These are phyloP conservation scores for Arthrobotrys megalospora DNA, from an alignment of 2,329 filamentous ascomycete species.

Conservation along the genomic window DNA sequence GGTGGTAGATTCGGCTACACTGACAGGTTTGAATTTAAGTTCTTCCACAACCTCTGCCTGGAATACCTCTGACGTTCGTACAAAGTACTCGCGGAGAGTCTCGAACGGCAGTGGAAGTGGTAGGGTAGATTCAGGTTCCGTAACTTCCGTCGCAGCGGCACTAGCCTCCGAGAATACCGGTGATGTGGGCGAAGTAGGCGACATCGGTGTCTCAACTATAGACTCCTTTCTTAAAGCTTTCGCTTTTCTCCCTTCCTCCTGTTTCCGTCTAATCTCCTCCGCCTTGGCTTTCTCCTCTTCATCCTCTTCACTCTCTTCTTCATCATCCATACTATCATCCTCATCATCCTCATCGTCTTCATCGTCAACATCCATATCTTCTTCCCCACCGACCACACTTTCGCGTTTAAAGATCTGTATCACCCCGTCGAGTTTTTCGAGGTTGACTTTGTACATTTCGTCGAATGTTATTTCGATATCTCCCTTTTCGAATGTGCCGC, in stretches of 20 bases:
- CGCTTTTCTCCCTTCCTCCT: constrained; percentile 66
- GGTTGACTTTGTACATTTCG: constrained; percentile 90
- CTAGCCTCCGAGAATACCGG: constrained; percentile 43
- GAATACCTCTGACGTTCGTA: constrained; percentile 88
- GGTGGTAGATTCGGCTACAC: constrained; percentile 76
- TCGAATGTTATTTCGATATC: constrained; percentile 97
- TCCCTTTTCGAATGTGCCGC: constrained; percentile 94
- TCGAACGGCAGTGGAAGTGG: constrained; percentile 79
- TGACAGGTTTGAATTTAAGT: constrained; percentile 66
- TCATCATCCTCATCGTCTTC: constrained; percentile 75
- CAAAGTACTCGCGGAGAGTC: constrained; percentile 90
- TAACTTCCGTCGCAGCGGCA: constrained; percentile 25
- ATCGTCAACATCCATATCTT: constrained; percentile 74
- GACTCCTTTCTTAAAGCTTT: constrained; percentile 51
- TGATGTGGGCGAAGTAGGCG: constrained; percentile 59
- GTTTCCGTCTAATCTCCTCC: constrained; percentile 71
- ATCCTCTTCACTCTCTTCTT: constrained; percentile 67
- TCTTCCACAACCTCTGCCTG: constrained; percentile 82
- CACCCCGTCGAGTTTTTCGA: constrained; percentile 95
- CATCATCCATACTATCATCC: constrained; percentile 71
- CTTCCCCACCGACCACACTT: constrained; percentile 78
- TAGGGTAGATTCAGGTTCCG: constrained; percentile 65
- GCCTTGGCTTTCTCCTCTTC: constrained; percentile 62
- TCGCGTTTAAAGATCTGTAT: constrained; percentile 92
- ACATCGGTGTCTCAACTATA: constrained; percentile 34